Conservation (phyloP, 352 stramenopile genomes). For the Pythium grandisporangium region DNA sequence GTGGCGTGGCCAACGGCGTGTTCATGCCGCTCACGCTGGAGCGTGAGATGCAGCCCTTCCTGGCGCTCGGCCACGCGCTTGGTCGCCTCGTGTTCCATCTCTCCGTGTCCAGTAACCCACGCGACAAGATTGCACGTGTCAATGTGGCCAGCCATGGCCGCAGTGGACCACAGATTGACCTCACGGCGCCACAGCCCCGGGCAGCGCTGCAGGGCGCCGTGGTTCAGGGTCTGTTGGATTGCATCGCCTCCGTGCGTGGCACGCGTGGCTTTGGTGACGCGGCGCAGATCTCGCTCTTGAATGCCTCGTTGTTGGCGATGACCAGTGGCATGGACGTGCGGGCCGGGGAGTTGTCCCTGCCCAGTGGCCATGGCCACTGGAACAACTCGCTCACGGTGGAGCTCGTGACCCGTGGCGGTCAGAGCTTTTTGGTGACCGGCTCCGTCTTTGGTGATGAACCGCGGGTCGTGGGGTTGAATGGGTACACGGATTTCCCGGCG, state of each 20-base stretch:
- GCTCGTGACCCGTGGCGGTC: constrained; percentile 50
- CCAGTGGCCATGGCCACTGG: constrained; percentile 36
- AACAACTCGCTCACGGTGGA: constrained; percentile 74
- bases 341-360: constrained; percentile 38
- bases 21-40: constrained; percentile 74
- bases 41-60: constrained; percentile 77
- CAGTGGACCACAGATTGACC: constrained; percentile 67
- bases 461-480: constrained; percentile 68
- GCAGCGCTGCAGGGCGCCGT: constrained; percentile 64
- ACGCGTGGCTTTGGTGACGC: constrained; percentile 2
- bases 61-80: constrained; percentile 59
- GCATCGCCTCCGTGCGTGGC: constrained; percentile 22
- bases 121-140: constrained; percentile 57
- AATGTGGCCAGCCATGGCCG: constrained; percentile 48
- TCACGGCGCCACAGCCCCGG: constrained; percentile 63
- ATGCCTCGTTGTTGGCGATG: constrained; percentile 62
- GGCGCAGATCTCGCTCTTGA: constrained; percentile 43
- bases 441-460: constrained; percentile 80
- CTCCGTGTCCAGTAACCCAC: constrained; percentile 44
- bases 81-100: constrained; percentile 66
- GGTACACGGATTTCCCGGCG: constrained; percentile 78
- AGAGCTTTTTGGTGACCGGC: constrained; percentile 53
- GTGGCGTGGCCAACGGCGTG: constrained; percentile 73
- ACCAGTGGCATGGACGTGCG: constrained; percentile 71
- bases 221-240: constrained; percentile 66